phyloP scores from a whole-genome alignment of 352 stramenopile species.

The Pythium myriotylum region DNA sequence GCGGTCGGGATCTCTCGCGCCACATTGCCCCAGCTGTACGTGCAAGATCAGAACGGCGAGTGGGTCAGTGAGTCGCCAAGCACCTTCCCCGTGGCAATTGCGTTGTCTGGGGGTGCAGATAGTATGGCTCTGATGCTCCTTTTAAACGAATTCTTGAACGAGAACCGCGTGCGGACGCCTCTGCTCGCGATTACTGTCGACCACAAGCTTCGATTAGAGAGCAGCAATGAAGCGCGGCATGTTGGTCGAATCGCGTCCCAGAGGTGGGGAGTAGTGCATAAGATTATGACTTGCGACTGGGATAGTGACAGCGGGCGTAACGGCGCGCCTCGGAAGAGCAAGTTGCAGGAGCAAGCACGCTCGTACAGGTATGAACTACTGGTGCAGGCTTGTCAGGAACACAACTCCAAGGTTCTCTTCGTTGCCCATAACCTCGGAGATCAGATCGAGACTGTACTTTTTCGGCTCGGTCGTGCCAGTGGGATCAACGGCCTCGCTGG shows the following conservation, averaged over 20 bases:
- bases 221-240: constrained; percentile 53
- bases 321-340: constrained; percentile 50
- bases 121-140: constrained; percentile 83
- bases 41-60: background rate
- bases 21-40: constrained; percentile 2
- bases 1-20: background rate
- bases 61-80: background rate
- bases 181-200: constrained; percentile 84
- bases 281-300: constrained; percentile 65
- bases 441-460: constrained; percentile 81
- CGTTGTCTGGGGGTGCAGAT: constrained; percentile 75
- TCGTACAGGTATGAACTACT: constrained; percentile 72
- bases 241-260: constrained; percentile 49
- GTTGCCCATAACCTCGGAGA: constrained; percentile 81
- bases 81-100: constrained; percentile 65
- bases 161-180: constrained; percentile 49
- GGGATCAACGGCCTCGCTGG: constrained; percentile 77
- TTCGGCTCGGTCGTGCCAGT: constrained; percentile 72
- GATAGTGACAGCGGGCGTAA: constrained; percentile 5
- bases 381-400: constrained; percentile 43
- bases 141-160: constrained; percentile 62
- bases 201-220: constrained; percentile 70
- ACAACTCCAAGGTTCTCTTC: constrained; percentile 69
- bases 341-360: constrained; percentile 76
- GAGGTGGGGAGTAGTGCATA: constrained; percentile 49